These are phyloP conservation scores for Endogone sp. DNA, from an alignment of 192 early-diverging fungal genomes.

Conservation along the genomic window DNA sequence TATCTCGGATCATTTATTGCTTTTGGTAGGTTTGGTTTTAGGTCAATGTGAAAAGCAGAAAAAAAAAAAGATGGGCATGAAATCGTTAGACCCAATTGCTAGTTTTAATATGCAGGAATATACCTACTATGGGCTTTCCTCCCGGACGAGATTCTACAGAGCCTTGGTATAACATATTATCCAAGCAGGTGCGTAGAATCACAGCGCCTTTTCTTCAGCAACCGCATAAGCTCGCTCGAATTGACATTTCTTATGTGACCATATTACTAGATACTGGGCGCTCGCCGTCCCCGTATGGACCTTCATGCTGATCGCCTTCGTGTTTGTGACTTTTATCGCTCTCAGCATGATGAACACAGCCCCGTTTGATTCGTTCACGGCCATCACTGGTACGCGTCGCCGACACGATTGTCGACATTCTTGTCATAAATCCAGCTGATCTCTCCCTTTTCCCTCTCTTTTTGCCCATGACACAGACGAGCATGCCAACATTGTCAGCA, in stretches of 20 bases:
- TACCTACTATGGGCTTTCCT: conserved; percentile 84
- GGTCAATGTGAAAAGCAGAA: background rate
- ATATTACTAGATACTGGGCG: conserved; percentile 71
- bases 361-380: conserved; percentile 65
- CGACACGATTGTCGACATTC: conserved; percentile 3
- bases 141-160: conserved; percentile 67
- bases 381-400: conserved; percentile 66
- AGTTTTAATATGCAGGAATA: conserved; percentile 33
- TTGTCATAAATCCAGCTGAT: background rate
- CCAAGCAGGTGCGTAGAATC: conserved; percentile 68
- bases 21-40: conserved; percentile 44
- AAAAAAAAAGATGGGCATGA: background rate
- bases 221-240: background rate
- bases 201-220: background rate
- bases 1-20: conserved; percentile 76
- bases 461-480: conserved; percentile 37
- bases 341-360: conserved; percentile 77
- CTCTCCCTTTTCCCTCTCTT: background rate
- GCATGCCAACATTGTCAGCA: conserved; percentile 41
- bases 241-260: background rate
- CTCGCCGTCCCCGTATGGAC: conserved; percentile 77
- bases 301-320: conserved; percentile 69
- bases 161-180: conserved; percentile 78
- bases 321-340: conserved; percentile 69
- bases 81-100: too few species aligned